Evolutionary conservation across 2,329 filamentous ascomycete genomes (phyloP).

Genomic region (Trichoderma harzianum): DNA sequence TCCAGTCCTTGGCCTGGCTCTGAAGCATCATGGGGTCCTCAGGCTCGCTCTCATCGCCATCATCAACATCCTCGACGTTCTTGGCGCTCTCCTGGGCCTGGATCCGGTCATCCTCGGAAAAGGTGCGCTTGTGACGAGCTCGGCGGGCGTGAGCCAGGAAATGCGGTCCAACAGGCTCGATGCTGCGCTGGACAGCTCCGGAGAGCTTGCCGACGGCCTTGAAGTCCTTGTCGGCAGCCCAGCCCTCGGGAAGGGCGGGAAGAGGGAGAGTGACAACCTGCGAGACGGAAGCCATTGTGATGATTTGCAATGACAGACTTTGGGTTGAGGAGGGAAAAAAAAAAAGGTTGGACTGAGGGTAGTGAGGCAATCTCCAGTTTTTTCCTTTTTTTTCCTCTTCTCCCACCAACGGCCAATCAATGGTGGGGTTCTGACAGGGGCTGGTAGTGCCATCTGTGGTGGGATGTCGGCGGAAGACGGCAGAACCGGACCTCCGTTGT

Average conservation of each 20-base stretch:
- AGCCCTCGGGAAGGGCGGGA: conserved; percentile 73
- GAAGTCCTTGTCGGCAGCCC: conserved; percentile 89
- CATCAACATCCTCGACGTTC: conserved; percentile 89
- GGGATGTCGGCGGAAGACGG: conserved; percentile 23
- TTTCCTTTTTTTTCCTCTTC: conserved; percentile 20
- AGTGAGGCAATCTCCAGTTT: conserved; percentile 6
- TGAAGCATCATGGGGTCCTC: conserved; percentile 91
- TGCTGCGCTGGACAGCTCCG: conserved; percentile 73
- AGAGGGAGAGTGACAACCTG: conserved; percentile 64
- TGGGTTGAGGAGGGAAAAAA: not conserved
- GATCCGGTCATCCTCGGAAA: conserved; percentile 97
- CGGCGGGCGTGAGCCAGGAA: conserved; percentile 96
- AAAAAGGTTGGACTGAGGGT: not conserved
- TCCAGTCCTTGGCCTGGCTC: conserved; percentile 98
- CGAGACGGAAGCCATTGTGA: conserved; percentile 60
- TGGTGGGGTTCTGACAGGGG: conserved; percentile 17
- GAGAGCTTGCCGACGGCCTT: conserved; percentile 77
- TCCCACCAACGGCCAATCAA: conserved; percentile 4
- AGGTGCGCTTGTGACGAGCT: conserved; percentile 93
- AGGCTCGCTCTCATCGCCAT: conserved; percentile 85
- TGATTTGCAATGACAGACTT: not conserved
- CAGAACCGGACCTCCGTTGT: conserved; percentile 24
- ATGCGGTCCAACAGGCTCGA: conserved; percentile 95
- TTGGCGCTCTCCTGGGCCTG: conserved; percentile 92
- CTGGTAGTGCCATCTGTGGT: not conserved